Base-by-base conservation (phyloP, 2,329 filamentous ascomycete species). In the Stagonosporopsis rhizophila region DNA sequence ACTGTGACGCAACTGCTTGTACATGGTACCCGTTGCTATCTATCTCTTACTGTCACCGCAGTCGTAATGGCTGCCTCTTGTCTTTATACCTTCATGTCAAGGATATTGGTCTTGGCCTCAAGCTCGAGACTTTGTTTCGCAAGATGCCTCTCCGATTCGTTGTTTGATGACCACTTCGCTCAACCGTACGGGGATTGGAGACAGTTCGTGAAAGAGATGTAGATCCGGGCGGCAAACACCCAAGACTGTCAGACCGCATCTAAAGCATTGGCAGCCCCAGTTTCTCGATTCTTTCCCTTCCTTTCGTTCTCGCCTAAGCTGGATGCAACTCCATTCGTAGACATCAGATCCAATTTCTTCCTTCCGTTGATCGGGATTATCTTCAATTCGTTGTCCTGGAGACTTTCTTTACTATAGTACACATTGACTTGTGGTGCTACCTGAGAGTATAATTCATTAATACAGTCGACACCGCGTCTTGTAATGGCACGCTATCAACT, bases 321-420 rank as follows among this genome's bases (percentile, higher is more conserved):
- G 59, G 60, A 52, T 59, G 58, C 51, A 56, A 23, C n/a, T 60
- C 56, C 49, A 52, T 53, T 30, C 42, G 41, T 51, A 44, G 44
- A 63, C 56, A 59, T 61, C 58, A 68, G 61, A 56, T 58, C 54
- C 60, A 65, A 59, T 47, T 58, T 64, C 58, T 52, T 44, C 39
- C 23, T 47, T 68, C 71, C 68, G 69, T 73, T 72, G 71, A 74
- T 48, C 70, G 71, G 69, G 62, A 65, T 52, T 50, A 58, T 57
- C 59, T 38, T 61, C 30, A 56, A 53, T 67, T 67, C 52, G 28
- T 62, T 48, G 67, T 73, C 71, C 69, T 67, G 67, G 67, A 27
- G 70, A 71, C 70, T 50, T 53, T 58, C 56, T 47, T 32, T 52
- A 27, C 6, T 19, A 14, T 38, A 47, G 53, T 38, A 52, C 53